These are phyloP conservation scores for Rhodotorula paludigena DNA, from an alignment of 768 basidiomycete genomes.

Conservation along the genomic window DNA sequence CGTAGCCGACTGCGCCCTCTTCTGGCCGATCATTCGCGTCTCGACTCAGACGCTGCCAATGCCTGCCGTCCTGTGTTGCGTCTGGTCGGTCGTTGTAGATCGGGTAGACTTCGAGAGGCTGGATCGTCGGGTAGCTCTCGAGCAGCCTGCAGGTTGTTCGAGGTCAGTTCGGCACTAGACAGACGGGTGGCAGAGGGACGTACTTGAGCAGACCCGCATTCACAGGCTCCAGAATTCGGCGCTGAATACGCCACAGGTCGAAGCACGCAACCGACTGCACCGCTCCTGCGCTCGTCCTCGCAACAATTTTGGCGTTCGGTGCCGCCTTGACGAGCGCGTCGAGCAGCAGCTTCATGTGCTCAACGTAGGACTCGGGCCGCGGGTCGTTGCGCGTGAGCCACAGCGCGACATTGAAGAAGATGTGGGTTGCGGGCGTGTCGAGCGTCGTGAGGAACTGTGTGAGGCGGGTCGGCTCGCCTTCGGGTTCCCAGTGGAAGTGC, in stretches of 20 bases:
- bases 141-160: neutral
- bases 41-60: constrained; percentile 3
- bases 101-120: constrained; percentile 17
- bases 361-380: neutral
- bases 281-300: constrained; percentile 5
- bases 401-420: constrained; percentile 8
- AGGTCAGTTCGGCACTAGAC: neutral
- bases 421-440: constrained; percentile 7
- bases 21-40: constrained; percentile 1
- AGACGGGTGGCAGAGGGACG: neutral
- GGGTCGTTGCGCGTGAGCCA: constrained; percentile 6
- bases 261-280: constrained; percentile 11
- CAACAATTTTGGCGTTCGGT: constrained; percentile 5
- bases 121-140: constrained; percentile 5
- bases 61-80: constrained; percentile 7
- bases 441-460: neutral
- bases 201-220: constrained; percentile 3
- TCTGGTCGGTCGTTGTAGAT: constrained; percentile 15
- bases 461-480: neutral
- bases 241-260: constrained; percentile 4
- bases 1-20: constrained; percentile 8
- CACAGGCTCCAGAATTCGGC: constrained; percentile 8
- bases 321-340: neutral
- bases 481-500: constrained; percentile 9
- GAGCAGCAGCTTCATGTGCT: neutral